Percentiles rank a stretch among this genome's conserved stretches.
These are phyloP conservation scores for Phascolomyces articulosus DNA, from an alignment of 371 early-diverging fungal species.

Conservation along the genomic window DNA sequence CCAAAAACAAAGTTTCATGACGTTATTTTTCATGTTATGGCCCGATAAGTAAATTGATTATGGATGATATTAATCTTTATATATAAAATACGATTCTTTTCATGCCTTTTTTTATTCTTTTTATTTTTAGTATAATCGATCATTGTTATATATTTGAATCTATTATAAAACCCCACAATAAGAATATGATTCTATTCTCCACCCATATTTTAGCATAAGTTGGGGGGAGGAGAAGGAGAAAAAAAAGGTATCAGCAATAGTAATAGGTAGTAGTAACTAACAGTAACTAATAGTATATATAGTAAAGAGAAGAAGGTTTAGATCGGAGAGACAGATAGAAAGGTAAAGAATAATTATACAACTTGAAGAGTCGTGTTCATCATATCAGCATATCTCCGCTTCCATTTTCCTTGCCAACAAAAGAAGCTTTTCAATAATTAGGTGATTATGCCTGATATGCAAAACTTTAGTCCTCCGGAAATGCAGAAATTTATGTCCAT, in stretches of 20 bases:
- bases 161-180: too few species aligned
- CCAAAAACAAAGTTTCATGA: constrained; percentile 8
- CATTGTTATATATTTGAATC: too few species aligned
- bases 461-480: not conserved
- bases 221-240: too few species aligned
- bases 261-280: too few species aligned
- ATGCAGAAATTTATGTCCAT: not conserved
- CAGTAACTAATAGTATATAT: too few species aligned
- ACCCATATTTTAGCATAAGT: too few species aligned
- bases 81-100: not conserved
- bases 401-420: too few species aligned
- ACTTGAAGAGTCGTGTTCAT: not conserved
- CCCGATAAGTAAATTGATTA: constrained; percentile 6
- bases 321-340: not conserved
- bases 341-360: not conserved
- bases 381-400: constrained; percentile 4
- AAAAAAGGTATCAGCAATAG: too few species aligned
- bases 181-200: too few species aligned
- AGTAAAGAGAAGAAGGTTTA: not conserved
- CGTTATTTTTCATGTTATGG: not conserved
- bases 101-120: too few species aligned
- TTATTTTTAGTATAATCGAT: not conserved
- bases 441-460: constrained; percentile 5
- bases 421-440: not conserved
- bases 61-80: not conserved